Percentiles rank a stretch among this genome's conserved stretches.
These are phyloP conservation scores for Russula emetica DNA, from an alignment of 768 basidiomycete genomes.

Conservation along the genomic window DNA sequence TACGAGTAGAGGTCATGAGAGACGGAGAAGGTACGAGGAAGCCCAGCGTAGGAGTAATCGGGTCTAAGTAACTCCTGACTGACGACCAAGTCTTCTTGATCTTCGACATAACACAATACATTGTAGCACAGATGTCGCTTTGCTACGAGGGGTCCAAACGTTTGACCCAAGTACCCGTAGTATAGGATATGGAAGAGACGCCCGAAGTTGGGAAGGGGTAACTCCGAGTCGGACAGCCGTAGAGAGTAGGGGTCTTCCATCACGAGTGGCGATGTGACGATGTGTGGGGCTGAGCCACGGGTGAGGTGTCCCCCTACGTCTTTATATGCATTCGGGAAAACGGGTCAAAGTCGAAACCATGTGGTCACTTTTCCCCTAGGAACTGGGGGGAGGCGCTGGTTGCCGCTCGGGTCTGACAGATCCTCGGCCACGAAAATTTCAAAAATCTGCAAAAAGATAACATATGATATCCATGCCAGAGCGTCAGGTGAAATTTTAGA, in stretches of 20 bases:
- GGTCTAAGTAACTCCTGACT: constrained; percentile 13
- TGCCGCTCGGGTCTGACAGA: neutral
- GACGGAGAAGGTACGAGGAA: constrained; percentile 20
- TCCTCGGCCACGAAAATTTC: constrained; percentile 1
- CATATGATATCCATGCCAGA: constrained; percentile 3
- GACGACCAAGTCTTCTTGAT: constrained; percentile 19
- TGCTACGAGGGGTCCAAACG: constrained; percentile 8
- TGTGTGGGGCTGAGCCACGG: neutral
- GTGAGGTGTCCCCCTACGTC: too few species aligned
- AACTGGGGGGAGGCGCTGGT: neutral
- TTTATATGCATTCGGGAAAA: constrained; percentile 6
- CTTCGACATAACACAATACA: constrained; percentile 11
- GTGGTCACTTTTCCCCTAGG: too few species aligned
- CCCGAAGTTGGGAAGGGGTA: constrained; percentile 1
- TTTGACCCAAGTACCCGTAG: constrained; percentile 17
- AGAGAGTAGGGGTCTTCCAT: neutral
- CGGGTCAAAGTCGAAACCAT: too few species aligned
- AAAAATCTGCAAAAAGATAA: neutral
- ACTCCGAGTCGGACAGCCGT: neutral
- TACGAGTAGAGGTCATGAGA: constrained; percentile 14
- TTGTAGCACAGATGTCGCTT: constrained; percentile 19
- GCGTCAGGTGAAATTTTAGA: constrained; percentile 1
- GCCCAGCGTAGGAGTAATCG: constrained; percentile 16
- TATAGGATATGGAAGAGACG: constrained; percentile 8
- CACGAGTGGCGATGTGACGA: neutral